These are phyloP conservation scores for Yamadazyma buinensis DNA, from an alignment of 1,139 yeast species.

Conservation along the genomic window DNA sequence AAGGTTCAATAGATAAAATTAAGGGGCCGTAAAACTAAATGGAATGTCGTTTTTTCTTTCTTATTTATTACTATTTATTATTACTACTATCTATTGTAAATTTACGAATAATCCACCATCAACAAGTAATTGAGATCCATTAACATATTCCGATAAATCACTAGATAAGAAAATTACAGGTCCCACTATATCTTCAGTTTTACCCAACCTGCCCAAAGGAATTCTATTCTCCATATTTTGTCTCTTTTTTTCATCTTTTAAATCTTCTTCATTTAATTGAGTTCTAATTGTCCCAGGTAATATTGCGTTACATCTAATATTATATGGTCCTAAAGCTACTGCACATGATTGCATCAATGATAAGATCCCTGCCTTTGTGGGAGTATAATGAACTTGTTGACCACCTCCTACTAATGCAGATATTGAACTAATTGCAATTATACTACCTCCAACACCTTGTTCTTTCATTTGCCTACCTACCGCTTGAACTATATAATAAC, in stretches of 20 bases:
- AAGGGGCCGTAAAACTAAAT: no score
- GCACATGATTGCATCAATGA: constrained; percentile 44
- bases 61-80: no score
- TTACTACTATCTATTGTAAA: no score
- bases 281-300: constrained; percentile 44
- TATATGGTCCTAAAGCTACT: constrained; percentile 37
- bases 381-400: constrained; percentile 39
- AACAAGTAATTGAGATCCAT: constrained; percentile 42
- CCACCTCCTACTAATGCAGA: constrained; percentile 41
- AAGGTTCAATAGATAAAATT: no score
- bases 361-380: constrained; percentile 46
- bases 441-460: constrained; percentile 47
- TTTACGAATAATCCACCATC: constrained; percentile 47
- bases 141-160: constrained; percentile 38
- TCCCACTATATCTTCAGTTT: constrained; percentile 42
- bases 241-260: constrained; percentile 27
- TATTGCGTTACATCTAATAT: constrained; percentile 38
- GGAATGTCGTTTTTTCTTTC: no score
- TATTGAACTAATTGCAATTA: constrained; percentile 37
- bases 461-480: constrained; percentile 41
- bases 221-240: constrained; percentile 35
- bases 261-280: constrained; percentile 35
- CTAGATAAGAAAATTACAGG: constrained; percentile 46
- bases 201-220: constrained; percentile 45
- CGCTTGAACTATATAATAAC: constrained; percentile 42